A percentile compares a stretch with the other conserved stretches of the same genome.
These are phyloP conservation scores for Trichoderma harzianum DNA, from an alignment of 2,329 filamentous ascomycete species.

Conservation along the genomic window DNA sequence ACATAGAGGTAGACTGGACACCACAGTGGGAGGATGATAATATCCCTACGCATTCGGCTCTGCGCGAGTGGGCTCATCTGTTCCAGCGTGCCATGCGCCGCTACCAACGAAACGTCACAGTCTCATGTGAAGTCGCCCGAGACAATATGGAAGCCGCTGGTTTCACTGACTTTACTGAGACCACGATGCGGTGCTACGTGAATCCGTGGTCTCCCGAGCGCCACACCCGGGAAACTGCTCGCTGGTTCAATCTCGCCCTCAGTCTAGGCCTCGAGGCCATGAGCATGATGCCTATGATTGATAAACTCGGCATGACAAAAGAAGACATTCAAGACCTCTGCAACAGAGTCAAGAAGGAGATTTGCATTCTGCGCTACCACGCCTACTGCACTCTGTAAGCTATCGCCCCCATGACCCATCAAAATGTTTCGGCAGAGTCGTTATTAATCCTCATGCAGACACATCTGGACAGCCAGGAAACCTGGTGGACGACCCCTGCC, in stretches of 20 bases:
- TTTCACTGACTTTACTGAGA: conserved; percentile 75
- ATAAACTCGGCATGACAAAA: conserved; percentile 41
- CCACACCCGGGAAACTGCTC: conserved; percentile 64
- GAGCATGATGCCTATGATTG: conserved; percentile 69
- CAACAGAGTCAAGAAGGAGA: conserved; percentile 62
- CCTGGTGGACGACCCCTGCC: conserved; percentile 1
- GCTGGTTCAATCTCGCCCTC: conserved; percentile 81
- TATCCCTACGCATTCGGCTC: conserved; percentile 52
- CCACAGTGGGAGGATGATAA: conserved; percentile 69
- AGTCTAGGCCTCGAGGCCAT: conserved; percentile 70
- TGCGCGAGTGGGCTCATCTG: conserved; percentile 67
- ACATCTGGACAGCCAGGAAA: conserved; percentile 25
- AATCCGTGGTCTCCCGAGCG: conserved; percentile 69
- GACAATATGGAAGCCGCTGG: conserved; percentile 64
- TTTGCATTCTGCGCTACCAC: conserved; percentile 64
- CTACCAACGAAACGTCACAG: conserved; percentile 62
- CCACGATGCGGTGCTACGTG: conserved; percentile 65
- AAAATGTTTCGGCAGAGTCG: background rate
- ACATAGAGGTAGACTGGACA: conserved; percentile 82
- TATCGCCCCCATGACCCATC: background rate
- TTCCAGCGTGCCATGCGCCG: conserved; percentile 66
- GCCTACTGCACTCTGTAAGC: conserved; percentile 77
- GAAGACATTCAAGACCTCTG: conserved; percentile 63
- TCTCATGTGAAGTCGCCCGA: conserved; percentile 49
- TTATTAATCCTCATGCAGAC: conserved; percentile 21